Conservation (phyloP, 192 early-diverging fungal genomes). For the Hyaloraphidium curvatum region DNA sequence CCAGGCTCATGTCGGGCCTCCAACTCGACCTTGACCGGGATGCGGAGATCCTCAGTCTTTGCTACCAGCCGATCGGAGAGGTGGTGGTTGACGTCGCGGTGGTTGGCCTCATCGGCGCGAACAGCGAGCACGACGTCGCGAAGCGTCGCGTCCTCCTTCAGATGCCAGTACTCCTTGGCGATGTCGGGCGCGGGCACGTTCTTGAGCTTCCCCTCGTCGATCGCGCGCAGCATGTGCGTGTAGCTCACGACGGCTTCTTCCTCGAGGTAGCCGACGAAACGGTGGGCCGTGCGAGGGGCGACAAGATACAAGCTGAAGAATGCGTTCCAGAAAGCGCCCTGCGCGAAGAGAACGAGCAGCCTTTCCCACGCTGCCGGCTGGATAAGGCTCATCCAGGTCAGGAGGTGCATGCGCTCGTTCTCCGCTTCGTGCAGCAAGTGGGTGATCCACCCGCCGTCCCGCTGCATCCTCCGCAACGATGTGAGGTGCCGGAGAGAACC, state of each 20-base stretch:
- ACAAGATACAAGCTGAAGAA: constrained; percentile 71
- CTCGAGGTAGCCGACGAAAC: constrained; percentile 82
- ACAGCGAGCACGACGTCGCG: constrained; percentile 74
- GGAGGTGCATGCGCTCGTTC: constrained; percentile 61
- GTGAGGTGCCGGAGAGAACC: constrained; percentile 59
- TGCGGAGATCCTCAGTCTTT: constrained; percentile 25
- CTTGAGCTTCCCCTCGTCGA: constrained; percentile 39
- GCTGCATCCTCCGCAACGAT: constrained; percentile 48
- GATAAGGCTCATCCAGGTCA: constrained; percentile 59
- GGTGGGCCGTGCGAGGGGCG: constrained; percentile 61
- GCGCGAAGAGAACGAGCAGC: constrained; percentile 45
- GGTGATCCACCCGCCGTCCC: constrained; percentile 81
- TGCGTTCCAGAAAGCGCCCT: constrained; percentile 78
- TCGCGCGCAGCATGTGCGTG: constrained; percentile 65
- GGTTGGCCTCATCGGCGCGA: constrained; percentile 70
- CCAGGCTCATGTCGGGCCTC: not conserved
- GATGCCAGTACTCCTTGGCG: constrained; percentile 60
- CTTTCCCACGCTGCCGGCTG: constrained; percentile 42
- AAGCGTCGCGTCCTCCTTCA: constrained; percentile 37
- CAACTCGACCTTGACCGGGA: constrained; percentile 17
- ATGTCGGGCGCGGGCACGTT: constrained; percentile 64
- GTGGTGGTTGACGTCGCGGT: constrained; percentile 81
- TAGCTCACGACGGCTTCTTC: constrained; percentile 86
- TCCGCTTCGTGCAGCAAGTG: constrained; percentile 84
- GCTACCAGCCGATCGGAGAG: constrained; percentile 47